A percentile compares a stretch with the other conserved stretches of the same genome.
These are phyloP conservation scores for Candida sanyiensis DNA, from an alignment of 805 yeast genomes.

Conservation along the genomic window DNA sequence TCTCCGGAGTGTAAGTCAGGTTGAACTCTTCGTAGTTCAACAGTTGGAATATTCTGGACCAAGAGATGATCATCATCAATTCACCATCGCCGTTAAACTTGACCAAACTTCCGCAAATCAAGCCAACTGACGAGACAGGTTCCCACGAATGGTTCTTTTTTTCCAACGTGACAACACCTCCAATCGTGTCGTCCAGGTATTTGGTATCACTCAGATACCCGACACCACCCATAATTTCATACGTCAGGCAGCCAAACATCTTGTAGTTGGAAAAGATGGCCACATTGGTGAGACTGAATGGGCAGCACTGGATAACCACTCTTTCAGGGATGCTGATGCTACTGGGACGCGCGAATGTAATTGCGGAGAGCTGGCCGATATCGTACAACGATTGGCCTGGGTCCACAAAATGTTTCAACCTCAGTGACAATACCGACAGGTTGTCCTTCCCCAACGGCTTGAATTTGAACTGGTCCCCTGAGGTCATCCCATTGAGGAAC, in stretches of 20 bases:
- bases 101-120: slow-evolving; percentile 20
- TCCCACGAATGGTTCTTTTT: not conserved
- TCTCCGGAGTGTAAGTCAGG: too few relatives aligned
- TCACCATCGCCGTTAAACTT: slow-evolving; percentile 28
- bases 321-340: slow-evolving; percentile 16
- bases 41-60: slow-evolving; percentile 20
- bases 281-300: slow-evolving; percentile 27
- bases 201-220: slow-evolving; percentile 23
- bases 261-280: slow-evolving; percentile 23
- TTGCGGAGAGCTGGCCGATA: slow-evolving; percentile 7
- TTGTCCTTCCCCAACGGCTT: slow-evolving; percentile 13
- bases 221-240: slow-evolving; percentile 13
- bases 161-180: slow-evolving; percentile 20
- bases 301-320: slow-evolving; percentile 22
- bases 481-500: slow-evolving; percentile 11
- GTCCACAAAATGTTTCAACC: slow-evolving; percentile 5
- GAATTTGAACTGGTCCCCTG: slow-evolving; percentile 16
- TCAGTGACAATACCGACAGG: slow-evolving; percentile 18
- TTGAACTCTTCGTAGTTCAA: slow-evolving; percentile 10
- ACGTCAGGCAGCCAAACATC: slow-evolving; percentile 18
- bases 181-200: slow-evolving; percentile 25
- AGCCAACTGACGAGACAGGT: slow-evolving; percentile 17
- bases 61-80: slow-evolving; percentile 20
- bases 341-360: slow-evolving; percentile 11
- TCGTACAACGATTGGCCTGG: slow-evolving; percentile 12